phyloP scores from a whole-genome alignment of 78 protist genomes.

The Planoprotostelium fungivorum region DNA sequence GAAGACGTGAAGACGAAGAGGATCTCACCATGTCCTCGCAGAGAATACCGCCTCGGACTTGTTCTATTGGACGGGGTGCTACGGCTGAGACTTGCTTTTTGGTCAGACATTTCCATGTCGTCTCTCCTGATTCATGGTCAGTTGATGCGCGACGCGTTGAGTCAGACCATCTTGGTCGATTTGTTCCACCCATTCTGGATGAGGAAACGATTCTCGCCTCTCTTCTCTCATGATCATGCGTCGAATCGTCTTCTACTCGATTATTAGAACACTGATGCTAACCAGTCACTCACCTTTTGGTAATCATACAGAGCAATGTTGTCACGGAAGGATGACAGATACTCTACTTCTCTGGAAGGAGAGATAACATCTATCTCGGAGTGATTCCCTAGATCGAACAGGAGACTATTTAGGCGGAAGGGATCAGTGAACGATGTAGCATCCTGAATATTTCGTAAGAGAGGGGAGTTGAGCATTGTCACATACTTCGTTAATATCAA shows the following conservation, averaged over 20 bases:
- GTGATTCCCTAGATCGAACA: no score
- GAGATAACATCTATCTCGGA: no score
- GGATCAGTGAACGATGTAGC: no score
- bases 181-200: background rate
- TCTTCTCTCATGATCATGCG: background rate
- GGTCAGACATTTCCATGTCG: background rate
- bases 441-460: no score
- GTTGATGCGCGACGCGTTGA: background rate
- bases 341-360: no score
- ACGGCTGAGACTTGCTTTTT: background rate
- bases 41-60: background rate
- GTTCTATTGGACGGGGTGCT: background rate
- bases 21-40: background rate
- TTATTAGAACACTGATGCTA: background rate
- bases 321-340: no score
- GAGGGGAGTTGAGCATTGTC: no score
- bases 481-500: no score
- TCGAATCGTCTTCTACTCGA: background rate
- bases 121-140: background rate
- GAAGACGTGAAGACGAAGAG: background rate
- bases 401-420: no score
- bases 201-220: background rate
- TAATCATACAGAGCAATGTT: background rate
- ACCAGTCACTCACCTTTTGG: background rate
- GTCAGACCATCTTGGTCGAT: background rate